Evolutionary conservation across 176 grass and related monocot species (phyloP).

Genomic region (Eleusine indica): DNA sequence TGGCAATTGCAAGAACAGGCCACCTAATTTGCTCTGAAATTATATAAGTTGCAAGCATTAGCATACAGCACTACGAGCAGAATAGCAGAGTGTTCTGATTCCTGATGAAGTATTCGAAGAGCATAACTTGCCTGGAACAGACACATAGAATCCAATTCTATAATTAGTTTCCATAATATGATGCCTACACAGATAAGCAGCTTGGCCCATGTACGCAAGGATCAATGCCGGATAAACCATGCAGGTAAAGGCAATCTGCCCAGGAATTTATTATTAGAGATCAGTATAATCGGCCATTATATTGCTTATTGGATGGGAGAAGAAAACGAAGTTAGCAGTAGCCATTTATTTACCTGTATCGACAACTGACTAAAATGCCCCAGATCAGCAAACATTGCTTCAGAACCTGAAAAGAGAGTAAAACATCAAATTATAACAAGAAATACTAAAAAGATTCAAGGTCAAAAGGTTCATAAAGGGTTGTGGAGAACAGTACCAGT

Average conservation of each 20-base stretch:
- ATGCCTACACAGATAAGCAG: conserved; percentile 93
- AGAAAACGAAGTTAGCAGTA: background rate
- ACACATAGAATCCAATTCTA: conserved; percentile 94
- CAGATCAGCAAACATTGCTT: conserved; percentile 98
- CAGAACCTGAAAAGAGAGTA: conserved; percentile 76
- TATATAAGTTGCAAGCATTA: conserved; percentile 28
- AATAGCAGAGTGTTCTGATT: conserved; percentile 12
- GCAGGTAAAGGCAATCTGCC: conserved; percentile 91
- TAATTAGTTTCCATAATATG: conserved; percentile 85
- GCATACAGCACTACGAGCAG: conserved; percentile 8
- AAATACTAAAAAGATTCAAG: conserved; percentile 7
- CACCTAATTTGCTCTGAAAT: conserved; percentile 78
- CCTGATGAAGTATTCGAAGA: conserved; percentile 28
- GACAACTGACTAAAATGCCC: conserved; percentile 96
- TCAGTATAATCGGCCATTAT: background rate
- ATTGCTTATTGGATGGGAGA: background rate
- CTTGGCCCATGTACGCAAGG: conserved; percentile 98
- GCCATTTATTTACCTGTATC: conserved; percentile 71
- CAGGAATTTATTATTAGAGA: conserved; percentile 27
- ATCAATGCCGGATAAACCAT: conserved; percentile 98
- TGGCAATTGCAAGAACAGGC: conserved; percentile 88
- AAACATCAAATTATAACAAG: conserved; percentile 17
- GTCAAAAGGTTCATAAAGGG: conserved; percentile 2
- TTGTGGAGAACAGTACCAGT: conserved; percentile 60
- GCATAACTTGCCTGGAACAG: conserved; percentile 81